Conservation (phyloP, 768 basidiomycete genomes). For the Phylloporus sp. region DNA sequence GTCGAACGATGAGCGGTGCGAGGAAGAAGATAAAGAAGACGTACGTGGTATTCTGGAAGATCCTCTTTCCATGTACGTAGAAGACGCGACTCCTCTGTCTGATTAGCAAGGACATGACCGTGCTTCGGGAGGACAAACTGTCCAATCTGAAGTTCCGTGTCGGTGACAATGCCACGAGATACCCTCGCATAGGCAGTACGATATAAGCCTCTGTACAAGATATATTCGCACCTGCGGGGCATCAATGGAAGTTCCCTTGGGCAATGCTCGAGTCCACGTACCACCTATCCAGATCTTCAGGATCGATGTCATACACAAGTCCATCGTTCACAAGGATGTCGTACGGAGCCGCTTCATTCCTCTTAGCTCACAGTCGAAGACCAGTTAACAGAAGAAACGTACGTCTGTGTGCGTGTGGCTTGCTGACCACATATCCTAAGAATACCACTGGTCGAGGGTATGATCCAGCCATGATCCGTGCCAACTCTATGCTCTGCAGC, state of each 20-base stretch:
- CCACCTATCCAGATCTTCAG: slow-evolving; percentile 70
- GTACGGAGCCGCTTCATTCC: slow-evolving; percentile 62
- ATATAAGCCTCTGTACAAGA: slow-evolving; percentile 77
- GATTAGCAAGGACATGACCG: slow-evolving; percentile 50
- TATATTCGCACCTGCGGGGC: slow-evolving; percentile 78
- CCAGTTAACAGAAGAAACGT: slow-evolving; percentile 25
- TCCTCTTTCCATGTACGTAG: slow-evolving; percentile 63
- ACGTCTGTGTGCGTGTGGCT: slow-evolving; percentile 62
- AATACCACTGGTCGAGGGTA: slow-evolving; percentile 75
- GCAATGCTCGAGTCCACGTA: slow-evolving; percentile 24
- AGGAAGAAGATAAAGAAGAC: slow-evolving; percentile 20
- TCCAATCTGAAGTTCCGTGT: slow-evolving; percentile 87
- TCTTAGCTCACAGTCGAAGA: slow-evolving; percentile 9
- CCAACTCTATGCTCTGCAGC: slow-evolving; percentile 77
- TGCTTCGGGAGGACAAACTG: slow-evolving; percentile 75
- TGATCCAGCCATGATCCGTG: slow-evolving; percentile 67
- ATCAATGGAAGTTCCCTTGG: background rate
- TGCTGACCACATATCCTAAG: slow-evolving; percentile 77
- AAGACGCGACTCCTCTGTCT: slow-evolving; percentile 61
- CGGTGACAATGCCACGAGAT: slow-evolving; percentile 79
- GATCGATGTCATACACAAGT: slow-evolving; percentile 73
- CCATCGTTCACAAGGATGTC: slow-evolving; percentile 76
- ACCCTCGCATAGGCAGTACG: slow-evolving; percentile 80
- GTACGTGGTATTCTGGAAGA: slow-evolving; percentile 59
- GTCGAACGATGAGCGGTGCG: slow-evolving; percentile 2